These are phyloP conservation scores for Pestalotiopsis sp. DNA, from an alignment of 2,329 filamentous ascomycete genomes.

Conservation along the genomic window DNA sequence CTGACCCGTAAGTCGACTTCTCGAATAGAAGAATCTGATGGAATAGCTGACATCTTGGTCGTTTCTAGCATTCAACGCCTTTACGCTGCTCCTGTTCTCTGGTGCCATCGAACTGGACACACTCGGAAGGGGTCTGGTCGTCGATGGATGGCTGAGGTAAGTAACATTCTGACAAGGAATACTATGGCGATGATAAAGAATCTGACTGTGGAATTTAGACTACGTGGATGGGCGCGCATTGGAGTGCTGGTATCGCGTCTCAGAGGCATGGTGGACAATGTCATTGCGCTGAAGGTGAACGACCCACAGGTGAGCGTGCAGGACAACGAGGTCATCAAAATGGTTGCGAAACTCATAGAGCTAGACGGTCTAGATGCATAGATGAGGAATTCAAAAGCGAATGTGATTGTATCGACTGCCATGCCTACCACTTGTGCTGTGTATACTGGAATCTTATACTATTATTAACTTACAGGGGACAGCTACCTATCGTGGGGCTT, in stretches of 20 bases:
- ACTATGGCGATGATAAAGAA: neutral
- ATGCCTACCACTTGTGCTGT: neutral
- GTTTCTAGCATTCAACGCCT: slow-evolving; percentile 77
- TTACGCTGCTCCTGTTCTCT: slow-evolving; percentile 84
- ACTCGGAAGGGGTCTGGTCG: slow-evolving; percentile 79
- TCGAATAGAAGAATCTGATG: neutral
- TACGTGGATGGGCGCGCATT: slow-evolving; percentile 93
- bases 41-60: neutral
- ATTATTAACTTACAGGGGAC: neutral
- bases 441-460: neutral
- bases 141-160: slow-evolving; percentile 82
- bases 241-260: slow-evolving; percentile 85
- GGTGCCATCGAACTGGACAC: slow-evolving; percentile 87
- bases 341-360: slow-evolving; percentile 82
- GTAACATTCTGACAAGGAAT: slow-evolving; percentile 3
- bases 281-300: slow-evolving; percentile 81
- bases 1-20: slow-evolving; percentile 70
- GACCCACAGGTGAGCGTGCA: slow-evolving; percentile 65
- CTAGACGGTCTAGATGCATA: slow-evolving; percentile 81
- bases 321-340: slow-evolving; percentile 69
- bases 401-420: neutral
- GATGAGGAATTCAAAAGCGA: neutral
- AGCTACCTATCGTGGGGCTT: neutral
- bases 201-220: slow-evolving; percentile 33
- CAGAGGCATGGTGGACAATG: slow-evolving; percentile 82